These are phyloP conservation scores for Lophiotrema nucula DNA, from an alignment of 495 filamentous ascomycete genomes.

Conservation along the genomic window DNA sequence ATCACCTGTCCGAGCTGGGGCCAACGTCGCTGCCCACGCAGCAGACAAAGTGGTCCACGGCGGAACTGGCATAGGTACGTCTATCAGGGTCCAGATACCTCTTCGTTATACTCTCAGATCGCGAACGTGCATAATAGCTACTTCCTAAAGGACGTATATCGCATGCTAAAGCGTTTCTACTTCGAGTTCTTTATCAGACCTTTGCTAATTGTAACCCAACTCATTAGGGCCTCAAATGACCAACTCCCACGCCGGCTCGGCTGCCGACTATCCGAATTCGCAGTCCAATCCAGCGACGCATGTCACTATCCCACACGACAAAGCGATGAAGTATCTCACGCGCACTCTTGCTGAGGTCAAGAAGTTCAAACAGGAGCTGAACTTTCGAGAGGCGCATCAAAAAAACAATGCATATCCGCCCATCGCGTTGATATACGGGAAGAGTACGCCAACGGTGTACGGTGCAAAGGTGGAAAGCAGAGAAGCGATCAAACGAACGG, in stretches of 20 bases:
- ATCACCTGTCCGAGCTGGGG: no score
- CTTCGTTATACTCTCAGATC: no score
- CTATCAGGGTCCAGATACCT: no score
- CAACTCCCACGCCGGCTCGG: conserved; percentile 40
- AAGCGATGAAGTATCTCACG: conserved; percentile 68
- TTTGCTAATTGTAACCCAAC: no score
- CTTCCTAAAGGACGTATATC: no score
- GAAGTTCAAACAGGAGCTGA: conserved; percentile 71
- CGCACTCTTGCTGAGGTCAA: conserved; percentile 71
- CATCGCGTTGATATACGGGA: conserved; percentile 81
- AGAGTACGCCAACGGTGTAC: conserved; percentile 79
- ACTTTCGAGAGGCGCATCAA: conserved; percentile 71
- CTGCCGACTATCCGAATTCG: no score
- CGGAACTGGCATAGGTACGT: no score
- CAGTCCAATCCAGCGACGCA: conserved; percentile 41
- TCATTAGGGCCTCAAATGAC: conserved; percentile 29
- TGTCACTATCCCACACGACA: conserved; percentile 48
- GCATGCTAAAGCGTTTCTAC: no score
- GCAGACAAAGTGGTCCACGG: no score
- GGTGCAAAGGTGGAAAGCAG: conserved; percentile 67
- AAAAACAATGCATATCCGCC: conserved; percentile 79
- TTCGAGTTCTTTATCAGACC: no score
- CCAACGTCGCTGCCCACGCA: no score
- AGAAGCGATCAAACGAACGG: conserved; percentile 68
- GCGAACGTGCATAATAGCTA: no score